Evolutionary conservation across 371 early-diverging fungal species (phyloP), one percentile per base, ranked within the genome.

Genomic region (Globomyces sp.): DNA sequence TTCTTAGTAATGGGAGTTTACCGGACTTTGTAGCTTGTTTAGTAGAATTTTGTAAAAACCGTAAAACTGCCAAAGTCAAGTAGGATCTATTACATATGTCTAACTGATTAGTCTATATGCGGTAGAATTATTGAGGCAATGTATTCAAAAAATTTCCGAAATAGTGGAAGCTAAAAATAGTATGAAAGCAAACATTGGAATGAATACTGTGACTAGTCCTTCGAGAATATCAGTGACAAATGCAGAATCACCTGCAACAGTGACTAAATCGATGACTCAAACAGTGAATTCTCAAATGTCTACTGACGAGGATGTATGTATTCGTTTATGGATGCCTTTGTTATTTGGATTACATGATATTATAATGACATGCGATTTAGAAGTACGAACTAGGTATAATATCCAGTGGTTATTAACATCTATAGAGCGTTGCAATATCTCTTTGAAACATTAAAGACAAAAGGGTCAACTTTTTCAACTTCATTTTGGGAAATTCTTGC

Each of bases 361-460:
- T 0, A 86, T 93, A 3, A 92, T 94, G 92, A 87, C 89, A 11
- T 89, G 92, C 43, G 91, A 92, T 52, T 81, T 95, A 3, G 95
- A 95, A 74, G 93, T 94, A n/a, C 84, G 97, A 42, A 92, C 93
- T 4, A 81, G 76, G 71, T 73, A 62, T 24, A 24, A 24, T 24
- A 24, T 24, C 24, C 24, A 24, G 24, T 24, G 24, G 3, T 67
- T 59, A 1, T 42, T 6, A 59, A 4, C 8, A 10, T 47, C 4
- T 47, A 13, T 58, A 73, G 83, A 52, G 95, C 91, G 1, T 74
- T 96, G 51, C 87, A 84, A 36, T 89, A 90, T 69, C 77, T 94
- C 50, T 96, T 93, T 76, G 88, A 88, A 11, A 85, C 92, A 1
- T 75, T 93, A 9, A 90, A 90, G 68, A 68, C 77, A 36, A 78